Base-by-base conservation (phyloP, 1,139 yeast species). In the Petasospora fabianii region DNA sequence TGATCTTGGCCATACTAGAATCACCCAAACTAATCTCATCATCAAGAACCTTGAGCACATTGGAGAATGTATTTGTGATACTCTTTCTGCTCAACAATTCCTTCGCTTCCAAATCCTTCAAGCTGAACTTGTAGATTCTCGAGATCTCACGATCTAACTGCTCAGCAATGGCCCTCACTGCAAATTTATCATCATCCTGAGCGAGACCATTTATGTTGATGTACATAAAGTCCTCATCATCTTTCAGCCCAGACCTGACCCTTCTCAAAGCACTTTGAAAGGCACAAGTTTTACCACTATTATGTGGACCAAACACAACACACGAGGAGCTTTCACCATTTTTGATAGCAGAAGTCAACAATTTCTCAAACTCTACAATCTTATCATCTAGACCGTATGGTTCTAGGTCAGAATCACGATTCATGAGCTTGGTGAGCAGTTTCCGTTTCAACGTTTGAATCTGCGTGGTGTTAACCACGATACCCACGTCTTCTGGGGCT, bases 261-360 rank as follows among this genome's bases (percentile, higher is more conserved):
- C 68, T 62, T 0, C 59, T 48, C 20, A 92, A 47, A 0, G 85
- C 86, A 6, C 68, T 62, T 32, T 82, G 71, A 8, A 90, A 66
- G 10, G 85, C 61, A 2, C 76, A 63, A 0, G 94, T 71, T 58
- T 92, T 92, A 0, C 96, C 97, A 6, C 79, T 66, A 1, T 84
- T 77, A 34, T 90, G 65, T 0, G 96, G 90, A 0, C 98, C 98
- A 34, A 87, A 71, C 1, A 92, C 44, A 10, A 90, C 65, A 9
- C 82, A 77, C 1, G 97, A 88, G 55, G 85, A 88, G 5, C 96
- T 92, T 50, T 87, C 95, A 27, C 76, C 73, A 47, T 77, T 77
- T 14, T 67, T 62, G 0, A 90, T 70, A 0, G 96, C 82, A 47
- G 80, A 80, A 42, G 77, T 77, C 43, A 90, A 58, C 50, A 84